These are phyloP conservation scores for Dothistroma septosporum DNA, from an alignment of 2,329 filamentous ascomycete genomes.

Conservation along the genomic window DNA sequence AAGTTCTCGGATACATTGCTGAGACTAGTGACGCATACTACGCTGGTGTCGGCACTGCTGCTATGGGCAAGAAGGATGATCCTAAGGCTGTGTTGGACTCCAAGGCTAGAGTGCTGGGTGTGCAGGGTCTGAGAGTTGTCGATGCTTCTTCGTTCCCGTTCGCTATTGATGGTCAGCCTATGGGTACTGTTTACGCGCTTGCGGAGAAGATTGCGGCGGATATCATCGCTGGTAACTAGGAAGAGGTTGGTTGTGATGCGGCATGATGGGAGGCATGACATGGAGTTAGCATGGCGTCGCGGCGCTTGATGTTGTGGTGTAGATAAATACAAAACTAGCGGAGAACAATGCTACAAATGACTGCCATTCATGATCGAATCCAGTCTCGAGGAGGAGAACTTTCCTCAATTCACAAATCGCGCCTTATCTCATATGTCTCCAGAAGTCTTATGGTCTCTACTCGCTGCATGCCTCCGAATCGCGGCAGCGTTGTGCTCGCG, in stretches of 20 bases:
- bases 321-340: neutral
- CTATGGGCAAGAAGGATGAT: slow-evolving; percentile 25
- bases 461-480: no score
- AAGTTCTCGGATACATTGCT: slow-evolving; percentile 23
- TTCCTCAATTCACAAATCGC: no score
- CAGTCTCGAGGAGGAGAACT: neutral
- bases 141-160: slow-evolving; percentile 11
- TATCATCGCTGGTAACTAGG: neutral
- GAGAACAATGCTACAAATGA: neutral
- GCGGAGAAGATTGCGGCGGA: slow-evolving; percentile 4
- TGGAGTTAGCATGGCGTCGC: neutral
- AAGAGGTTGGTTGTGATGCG: neutral
- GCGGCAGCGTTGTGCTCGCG: no score
- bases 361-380: neutral
- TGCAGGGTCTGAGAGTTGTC: slow-evolving; percentile 22
- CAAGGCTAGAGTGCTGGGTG: slow-evolving; percentile 37
- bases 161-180: slow-evolving; percentile 1
- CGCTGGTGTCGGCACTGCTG: slow-evolving; percentile 15
- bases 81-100: slow-evolving; percentile 34
- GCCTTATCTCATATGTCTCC: no score
- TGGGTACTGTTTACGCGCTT: slow-evolving; percentile 4
- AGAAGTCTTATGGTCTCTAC: no score
- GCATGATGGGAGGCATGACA: neutral
- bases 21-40: slow-evolving; percentile 18
- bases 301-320: neutral